Conservation (phyloP, 768 basidiomycete genomes). For the Amanita phalloides region DNA sequence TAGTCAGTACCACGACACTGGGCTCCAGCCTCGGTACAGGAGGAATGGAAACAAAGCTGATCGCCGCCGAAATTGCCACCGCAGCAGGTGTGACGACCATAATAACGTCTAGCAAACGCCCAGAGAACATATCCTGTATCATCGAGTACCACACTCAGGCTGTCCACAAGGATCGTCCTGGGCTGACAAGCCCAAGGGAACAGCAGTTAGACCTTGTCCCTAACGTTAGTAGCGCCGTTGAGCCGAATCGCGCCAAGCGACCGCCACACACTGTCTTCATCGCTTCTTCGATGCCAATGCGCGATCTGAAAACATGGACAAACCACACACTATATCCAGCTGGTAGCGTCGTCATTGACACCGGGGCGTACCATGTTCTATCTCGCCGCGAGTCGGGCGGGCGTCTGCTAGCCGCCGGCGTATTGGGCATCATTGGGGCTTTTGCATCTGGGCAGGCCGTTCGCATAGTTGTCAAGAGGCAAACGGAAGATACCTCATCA, state of each 20-base stretch:
- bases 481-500: slow-evolving; percentile 15
- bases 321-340: slow-evolving; percentile 88
- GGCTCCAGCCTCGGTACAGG: slow-evolving; percentile 94
- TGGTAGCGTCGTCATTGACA: slow-evolving; percentile 81
- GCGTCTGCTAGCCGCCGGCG: slow-evolving; percentile 85
- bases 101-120: slow-evolving; percentile 76
- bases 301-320: slow-evolving; percentile 93
- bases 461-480: slow-evolving; percentile 50
- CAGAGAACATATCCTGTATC: slow-evolving; percentile 65
- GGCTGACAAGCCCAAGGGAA: neutral
- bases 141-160: slow-evolving; percentile 59
- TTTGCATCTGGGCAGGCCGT: slow-evolving; percentile 97
- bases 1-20: slow-evolving; percentile 87
- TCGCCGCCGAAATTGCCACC: slow-evolving; percentile 95
- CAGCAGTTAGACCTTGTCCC: neutral
- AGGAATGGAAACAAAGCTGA: slow-evolving; percentile 98
- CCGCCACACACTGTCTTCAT: slow-evolving; percentile 88
- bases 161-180: neutral
- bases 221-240: no score
- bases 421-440: slow-evolving; percentile 73
- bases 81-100: slow-evolving; percentile 91
- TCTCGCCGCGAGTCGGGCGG: slow-evolving; percentile 83
- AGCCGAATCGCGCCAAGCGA: slow-evolving; percentile 16
- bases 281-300: slow-evolving; percentile 57
- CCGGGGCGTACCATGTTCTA: slow-evolving; percentile 81